phyloP scores from a whole-genome alignment of 495 filamentous ascomycete genomes.

The Neurospora discreta region DNA sequence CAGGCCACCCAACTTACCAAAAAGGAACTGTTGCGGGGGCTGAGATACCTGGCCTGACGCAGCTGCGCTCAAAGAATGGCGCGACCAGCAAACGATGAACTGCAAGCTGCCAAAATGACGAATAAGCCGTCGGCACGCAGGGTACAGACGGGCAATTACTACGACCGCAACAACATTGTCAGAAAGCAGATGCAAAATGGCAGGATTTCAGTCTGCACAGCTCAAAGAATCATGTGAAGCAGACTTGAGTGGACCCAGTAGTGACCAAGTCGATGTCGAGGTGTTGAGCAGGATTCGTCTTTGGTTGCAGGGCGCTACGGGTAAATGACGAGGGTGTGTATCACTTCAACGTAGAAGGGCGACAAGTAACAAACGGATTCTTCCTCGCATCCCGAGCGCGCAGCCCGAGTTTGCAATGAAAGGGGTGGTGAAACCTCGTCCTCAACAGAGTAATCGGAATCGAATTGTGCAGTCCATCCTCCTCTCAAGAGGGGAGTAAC shows the following conservation, averaged over 20 bases:
- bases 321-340: background rate
- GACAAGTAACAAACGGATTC: background rate
- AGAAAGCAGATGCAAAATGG: too few relatives aligned
- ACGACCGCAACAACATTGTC: too few relatives aligned
- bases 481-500: slow-evolving; percentile 11
- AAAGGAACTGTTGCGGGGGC: too few relatives aligned
- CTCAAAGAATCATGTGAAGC: background rate
- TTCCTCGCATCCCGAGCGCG: background rate
- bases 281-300: background rate
- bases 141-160: too few relatives aligned
- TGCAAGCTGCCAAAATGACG: too few relatives aligned
- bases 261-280: background rate
- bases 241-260: background rate
- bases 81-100: too few relatives aligned
- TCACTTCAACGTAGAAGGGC: background rate
- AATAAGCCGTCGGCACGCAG: too few relatives aligned
- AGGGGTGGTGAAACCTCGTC: slow-evolving; percentile 53
- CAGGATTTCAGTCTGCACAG: too few relatives aligned
- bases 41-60: too few relatives aligned
- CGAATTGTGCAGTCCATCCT: slow-evolving; percentile 67
- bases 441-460: slow-evolving; percentile 97
- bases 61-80: too few relatives aligned
- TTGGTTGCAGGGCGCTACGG: background rate
- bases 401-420: background rate
- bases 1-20: too few relatives aligned